Evolutionary conservation across 495 filamentous ascomycete species (phyloP).

Genomic region (Hypoxylon fragiforme): DNA sequence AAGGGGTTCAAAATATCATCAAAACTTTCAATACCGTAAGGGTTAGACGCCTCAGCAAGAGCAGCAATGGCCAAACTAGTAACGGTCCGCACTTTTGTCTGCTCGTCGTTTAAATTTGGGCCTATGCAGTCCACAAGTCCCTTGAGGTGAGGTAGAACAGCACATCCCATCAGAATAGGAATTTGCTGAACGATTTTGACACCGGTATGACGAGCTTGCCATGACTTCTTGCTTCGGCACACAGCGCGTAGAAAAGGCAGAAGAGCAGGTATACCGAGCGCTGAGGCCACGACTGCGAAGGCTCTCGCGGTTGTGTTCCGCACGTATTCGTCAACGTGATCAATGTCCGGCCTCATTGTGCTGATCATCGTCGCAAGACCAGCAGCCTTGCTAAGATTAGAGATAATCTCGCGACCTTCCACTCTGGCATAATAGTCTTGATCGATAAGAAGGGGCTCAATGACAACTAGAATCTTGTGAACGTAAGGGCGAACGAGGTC

Average conservation of each 20-base stretch:
- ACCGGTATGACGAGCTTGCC: slow-evolving; percentile 98
- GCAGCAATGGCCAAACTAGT: slow-evolving; percentile 95
- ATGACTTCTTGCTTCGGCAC: slow-evolving; percentile 96
- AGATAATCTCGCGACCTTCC: slow-evolving; percentile 98
- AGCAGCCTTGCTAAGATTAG: slow-evolving; percentile 93
- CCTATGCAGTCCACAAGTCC: slow-evolving; percentile 96
- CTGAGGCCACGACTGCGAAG: slow-evolving; percentile 96
- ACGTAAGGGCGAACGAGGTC: slow-evolving; percentile 95
- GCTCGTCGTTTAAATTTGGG: slow-evolving; percentile 94
- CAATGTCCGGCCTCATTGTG: slow-evolving; percentile 98
- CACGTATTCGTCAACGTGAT: slow-evolving; percentile 98
- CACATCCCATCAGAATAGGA: slow-evolving; percentile 98
- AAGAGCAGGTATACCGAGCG: slow-evolving; percentile 92
- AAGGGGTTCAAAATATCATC: slow-evolving; percentile 96
- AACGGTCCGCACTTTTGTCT: slow-evolving; percentile 95
- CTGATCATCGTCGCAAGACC: slow-evolving; percentile 99
- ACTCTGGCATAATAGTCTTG: slow-evolving; percentile 99
- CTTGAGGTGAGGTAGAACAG: slow-evolving; percentile 93
- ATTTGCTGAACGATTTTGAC: slow-evolving; percentile 99
- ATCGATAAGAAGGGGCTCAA: slow-evolving; percentile 97
- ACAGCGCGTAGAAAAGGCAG: slow-evolving; percentile 94
- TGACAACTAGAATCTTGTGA: slow-evolving; percentile 98
- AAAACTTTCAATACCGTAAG: slow-evolving; percentile 99
- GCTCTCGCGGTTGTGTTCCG: slow-evolving; percentile 97
- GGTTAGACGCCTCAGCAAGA: slow-evolving; percentile 93